Evolutionary conservation across 1,284 basidiomycete species (phyloP).

Genomic region (Trichosporon coremiiforme): DNA sequence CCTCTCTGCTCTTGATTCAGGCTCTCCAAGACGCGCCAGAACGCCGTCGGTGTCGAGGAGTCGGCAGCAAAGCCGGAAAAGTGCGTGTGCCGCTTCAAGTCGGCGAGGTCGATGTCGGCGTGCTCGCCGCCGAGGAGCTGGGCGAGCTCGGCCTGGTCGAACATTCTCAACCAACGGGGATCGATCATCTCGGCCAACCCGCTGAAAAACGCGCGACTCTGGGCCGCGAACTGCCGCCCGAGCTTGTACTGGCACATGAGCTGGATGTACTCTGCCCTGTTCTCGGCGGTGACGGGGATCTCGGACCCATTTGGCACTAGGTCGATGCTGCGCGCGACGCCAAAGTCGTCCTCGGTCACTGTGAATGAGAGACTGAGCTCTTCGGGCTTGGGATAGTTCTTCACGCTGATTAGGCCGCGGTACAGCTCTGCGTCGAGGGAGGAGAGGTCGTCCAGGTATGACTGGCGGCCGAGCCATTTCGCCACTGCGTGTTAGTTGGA

Average conservation of each 20-base stretch:
- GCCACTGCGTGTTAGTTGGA: slow-evolving; percentile 57
- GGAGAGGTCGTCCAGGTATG: slow-evolving; percentile 83
- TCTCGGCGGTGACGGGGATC: slow-evolving; percentile 84
- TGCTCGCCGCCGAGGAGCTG: slow-evolving; percentile 82
- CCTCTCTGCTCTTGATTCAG: slow-evolving; percentile 67
- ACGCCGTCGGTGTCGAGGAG: slow-evolving; percentile 69
- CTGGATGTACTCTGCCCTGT: slow-evolving; percentile 87
- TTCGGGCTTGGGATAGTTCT: slow-evolving; percentile 86
- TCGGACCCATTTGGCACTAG: slow-evolving; percentile 82
- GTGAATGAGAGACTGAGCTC: slow-evolving; percentile 93
- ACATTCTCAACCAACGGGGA: slow-evolving; percentile 88
- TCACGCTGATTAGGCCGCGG: slow-evolving; percentile 77
- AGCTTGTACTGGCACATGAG: slow-evolving; percentile 86
- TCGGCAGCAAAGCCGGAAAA: slow-evolving; percentile 73
- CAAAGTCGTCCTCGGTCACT: slow-evolving; percentile 87
- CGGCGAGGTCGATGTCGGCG: slow-evolving; percentile 76
- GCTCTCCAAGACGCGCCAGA: slow-evolving; percentile 65
- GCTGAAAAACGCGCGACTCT: slow-evolving; percentile 69
- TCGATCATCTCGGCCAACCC: slow-evolving; percentile 87
- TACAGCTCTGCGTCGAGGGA: slow-evolving; percentile 93
- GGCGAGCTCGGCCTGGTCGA: slow-evolving; percentile 89
- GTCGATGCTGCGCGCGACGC: slow-evolving; percentile 73
- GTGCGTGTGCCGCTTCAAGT: slow-evolving; percentile 71
- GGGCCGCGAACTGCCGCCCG: slow-evolving; percentile 81
- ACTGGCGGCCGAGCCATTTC: slow-evolving; percentile 80